Conservation (phyloP, 139 green algal genomes). For the Diplosphaera chodatii region DNA sequence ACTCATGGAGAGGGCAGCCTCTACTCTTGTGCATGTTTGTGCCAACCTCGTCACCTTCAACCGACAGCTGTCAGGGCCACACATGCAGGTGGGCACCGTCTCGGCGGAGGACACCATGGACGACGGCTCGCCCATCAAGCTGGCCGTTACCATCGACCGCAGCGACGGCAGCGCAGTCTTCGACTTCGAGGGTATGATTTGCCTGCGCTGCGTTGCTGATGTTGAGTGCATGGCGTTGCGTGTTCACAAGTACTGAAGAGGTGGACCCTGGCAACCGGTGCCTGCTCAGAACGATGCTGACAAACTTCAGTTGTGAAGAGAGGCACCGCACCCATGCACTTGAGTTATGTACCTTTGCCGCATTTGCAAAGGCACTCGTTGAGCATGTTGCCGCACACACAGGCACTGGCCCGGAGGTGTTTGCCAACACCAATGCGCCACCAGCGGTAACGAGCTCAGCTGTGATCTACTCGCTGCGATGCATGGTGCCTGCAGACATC, state of each 20-base stretch:
- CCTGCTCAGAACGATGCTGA: background rate
- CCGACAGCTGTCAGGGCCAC: no score
- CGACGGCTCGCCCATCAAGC: slow-evolving; percentile 65
- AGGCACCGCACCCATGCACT: no score
- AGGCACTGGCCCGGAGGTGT: slow-evolving; percentile 75
- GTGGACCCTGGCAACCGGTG: background rate
- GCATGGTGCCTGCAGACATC: slow-evolving; percentile 85
- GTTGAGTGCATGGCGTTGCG: no score
- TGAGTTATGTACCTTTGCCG: no score
- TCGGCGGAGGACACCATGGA: slow-evolving; percentile 85
- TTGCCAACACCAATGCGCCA: slow-evolving; percentile 93
- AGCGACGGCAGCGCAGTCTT: slow-evolving; percentile 60
- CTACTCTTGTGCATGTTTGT: no score
- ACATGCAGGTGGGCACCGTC: slow-evolving; percentile 59
- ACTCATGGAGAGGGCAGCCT: no score
- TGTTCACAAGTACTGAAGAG: no score
- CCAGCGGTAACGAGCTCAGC: slow-evolving; percentile 84
- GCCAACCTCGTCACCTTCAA: no score
- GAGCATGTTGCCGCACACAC: no score
- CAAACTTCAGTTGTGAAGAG: no score
- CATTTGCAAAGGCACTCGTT: no score
- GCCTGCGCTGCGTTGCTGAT: no score
- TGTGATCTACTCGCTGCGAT: slow-evolving; percentile 92
- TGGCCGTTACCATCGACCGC: slow-evolving; percentile 84
- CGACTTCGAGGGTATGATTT: slow-evolving; percentile 81